A percentile compares a stretch with the other conserved stretches of the same genome.
These are phyloP conservation scores for Penicillium pulvis DNA, from an alignment of 495 filamentous ascomycete species.

Conservation along the genomic window DNA sequence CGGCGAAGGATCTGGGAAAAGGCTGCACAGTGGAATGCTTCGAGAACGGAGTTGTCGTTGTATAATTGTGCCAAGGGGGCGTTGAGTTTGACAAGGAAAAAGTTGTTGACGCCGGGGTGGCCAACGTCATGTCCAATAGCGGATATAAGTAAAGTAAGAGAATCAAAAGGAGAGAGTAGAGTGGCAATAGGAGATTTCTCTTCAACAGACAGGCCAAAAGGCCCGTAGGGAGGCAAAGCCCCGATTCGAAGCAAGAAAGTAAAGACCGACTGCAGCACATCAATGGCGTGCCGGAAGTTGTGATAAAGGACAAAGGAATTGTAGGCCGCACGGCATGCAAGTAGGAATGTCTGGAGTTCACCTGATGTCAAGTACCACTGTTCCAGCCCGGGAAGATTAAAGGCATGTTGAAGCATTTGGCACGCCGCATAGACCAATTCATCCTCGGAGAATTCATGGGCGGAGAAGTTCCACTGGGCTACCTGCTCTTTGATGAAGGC, in stretches of 20 bases:
- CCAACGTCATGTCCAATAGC: slow-evolving; percentile 98
- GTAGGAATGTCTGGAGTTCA: slow-evolving; percentile 78
- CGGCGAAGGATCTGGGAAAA: slow-evolving; percentile 94
- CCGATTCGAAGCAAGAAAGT: slow-evolving; percentile 86
- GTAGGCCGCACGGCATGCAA: slow-evolving; percentile 84
- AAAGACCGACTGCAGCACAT: slow-evolving; percentile 93
- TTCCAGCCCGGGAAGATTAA: slow-evolving; percentile 78
- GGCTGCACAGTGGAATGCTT: slow-evolving; percentile 96
- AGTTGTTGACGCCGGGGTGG: slow-evolving; percentile 97
- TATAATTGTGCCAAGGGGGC: slow-evolving; percentile 96
- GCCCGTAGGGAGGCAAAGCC: slow-evolving; percentile 66
- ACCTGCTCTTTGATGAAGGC: slow-evolving; percentile 66
- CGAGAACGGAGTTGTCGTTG: slow-evolving; percentile 94
- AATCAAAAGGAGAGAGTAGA: slow-evolving; percentile 80
- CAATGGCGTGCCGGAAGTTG: slow-evolving; percentile 96
- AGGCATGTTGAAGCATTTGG: slow-evolving; percentile 85
- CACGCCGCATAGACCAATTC: slow-evolving; percentile 79
- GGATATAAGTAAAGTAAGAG: slow-evolving; percentile 84
- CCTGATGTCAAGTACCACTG: slow-evolving; percentile 75
- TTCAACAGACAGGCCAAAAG: slow-evolving; percentile 25
- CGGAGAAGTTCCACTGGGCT: slow-evolving; percentile 84
- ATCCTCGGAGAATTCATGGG: slow-evolving; percentile 85
- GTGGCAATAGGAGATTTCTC: slow-evolving; percentile 65
- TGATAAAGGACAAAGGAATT: slow-evolving; percentile 97
- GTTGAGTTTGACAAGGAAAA: slow-evolving; percentile 89